Evolutionary conservation across 2,329 filamentous ascomycete genomes (phyloP).

Genomic region (Coniella vitis): DNA sequence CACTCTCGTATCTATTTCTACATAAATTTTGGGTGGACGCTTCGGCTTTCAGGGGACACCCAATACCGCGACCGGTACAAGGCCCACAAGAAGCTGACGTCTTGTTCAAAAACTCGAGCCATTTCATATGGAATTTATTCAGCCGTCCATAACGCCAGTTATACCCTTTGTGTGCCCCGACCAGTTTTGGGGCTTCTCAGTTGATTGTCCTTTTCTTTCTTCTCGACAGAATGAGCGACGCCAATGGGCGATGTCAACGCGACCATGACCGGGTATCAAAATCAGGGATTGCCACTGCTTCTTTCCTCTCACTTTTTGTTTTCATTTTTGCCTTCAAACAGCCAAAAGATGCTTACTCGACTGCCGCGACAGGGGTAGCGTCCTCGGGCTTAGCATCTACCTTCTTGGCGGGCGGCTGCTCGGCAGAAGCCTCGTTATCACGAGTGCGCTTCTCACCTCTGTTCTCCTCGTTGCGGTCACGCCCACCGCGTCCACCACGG

Average conservation of each 20-base stretch:
- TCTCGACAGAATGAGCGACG: not conserved
- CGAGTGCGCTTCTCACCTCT: slow-evolving; percentile 46
- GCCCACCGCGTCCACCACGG: slow-evolving; percentile 32
- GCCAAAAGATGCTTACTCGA: slow-evolving; percentile 4
- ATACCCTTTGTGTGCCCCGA: no score
- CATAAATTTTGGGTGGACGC: no score
- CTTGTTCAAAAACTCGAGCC: no score
- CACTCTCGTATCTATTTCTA: no score
- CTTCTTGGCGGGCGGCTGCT: slow-evolving; percentile 54
- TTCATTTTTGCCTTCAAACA: no score
- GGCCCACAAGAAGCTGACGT: no score
- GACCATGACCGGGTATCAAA: slow-evolving; percentile 14
- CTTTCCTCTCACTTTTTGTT: not conserved
- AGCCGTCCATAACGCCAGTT: no score
- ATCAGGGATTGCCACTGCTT: not conserved
- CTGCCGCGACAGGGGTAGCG: slow-evolving; percentile 16
- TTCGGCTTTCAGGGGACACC: no score
- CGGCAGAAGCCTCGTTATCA: slow-evolving; percentile 39
- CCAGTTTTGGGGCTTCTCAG: no score
- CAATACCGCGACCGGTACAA: no score
- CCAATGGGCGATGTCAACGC: slow-evolving; percentile 7
- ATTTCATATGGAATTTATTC: no score
- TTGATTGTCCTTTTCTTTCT: no score
- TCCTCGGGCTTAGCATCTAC: slow-evolving; percentile 44
- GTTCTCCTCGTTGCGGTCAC: slow-evolving; percentile 31